A percentile compares a stretch with the other conserved stretches of the same genome.
phyloP scores from a whole-genome alignment of 805 yeast species.

The Pichia sporocuriosa region DNA sequence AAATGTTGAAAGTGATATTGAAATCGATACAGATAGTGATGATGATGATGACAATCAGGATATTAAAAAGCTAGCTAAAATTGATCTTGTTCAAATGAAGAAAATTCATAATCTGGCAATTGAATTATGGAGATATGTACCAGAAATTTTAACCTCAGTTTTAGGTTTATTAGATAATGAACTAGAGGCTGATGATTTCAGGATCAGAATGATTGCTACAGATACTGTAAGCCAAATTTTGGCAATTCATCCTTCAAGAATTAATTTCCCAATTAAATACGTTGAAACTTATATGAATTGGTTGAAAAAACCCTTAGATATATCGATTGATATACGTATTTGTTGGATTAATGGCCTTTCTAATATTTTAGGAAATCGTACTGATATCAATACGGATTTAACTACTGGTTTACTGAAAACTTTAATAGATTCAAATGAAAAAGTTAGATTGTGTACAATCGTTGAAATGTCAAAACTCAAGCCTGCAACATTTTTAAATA shows the following conservation, averaged over 20 bases:
- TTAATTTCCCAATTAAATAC: conserved; percentile 54
- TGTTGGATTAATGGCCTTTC: conserved; percentile 64
- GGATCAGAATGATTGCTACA: conserved; percentile 61
- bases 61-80: background rate
- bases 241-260: conserved; percentile 37
- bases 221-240: conserved; percentile 65
- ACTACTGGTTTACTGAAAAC: conserved; percentile 57
- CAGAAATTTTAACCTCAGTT: conserved; percentile 65
- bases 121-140: conserved; percentile 71
- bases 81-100: conserved; percentile 36
- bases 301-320: conserved; percentile 70
- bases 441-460: conserved; percentile 60
- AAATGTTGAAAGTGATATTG: conserved; percentile 52
- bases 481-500: conserved; percentile 39
- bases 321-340: conserved; percentile 54
- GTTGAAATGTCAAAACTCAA: conserved; percentile 42
- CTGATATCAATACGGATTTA: conserved; percentile 44
- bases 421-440: conserved; percentile 67
- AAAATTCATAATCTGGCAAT: conserved; percentile 58
- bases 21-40: conserved; percentile 41
- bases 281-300: conserved; percentile 59
- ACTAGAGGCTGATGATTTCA: conserved; percentile 60
- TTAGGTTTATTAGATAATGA: conserved; percentile 79
- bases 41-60: conserved; percentile 9
- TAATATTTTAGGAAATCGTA: conserved; percentile 37